Base-by-base conservation (phyloP, 2,329 filamentous ascomycete species). In the Calonectria pseudoturangicola region DNA sequence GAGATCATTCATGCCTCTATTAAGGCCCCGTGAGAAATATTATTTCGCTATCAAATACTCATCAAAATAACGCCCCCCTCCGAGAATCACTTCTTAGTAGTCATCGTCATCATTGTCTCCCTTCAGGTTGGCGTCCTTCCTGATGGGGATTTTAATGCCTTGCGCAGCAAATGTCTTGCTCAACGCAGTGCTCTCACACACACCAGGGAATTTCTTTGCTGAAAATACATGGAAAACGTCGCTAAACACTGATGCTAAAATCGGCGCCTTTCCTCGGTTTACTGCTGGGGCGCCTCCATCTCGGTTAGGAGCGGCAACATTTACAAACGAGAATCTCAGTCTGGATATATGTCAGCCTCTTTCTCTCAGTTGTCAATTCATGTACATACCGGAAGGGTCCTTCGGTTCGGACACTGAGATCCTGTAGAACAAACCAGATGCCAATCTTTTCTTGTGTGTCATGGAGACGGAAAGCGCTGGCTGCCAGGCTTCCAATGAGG, bases 191-290 rank as follows among this genome's bases (percentile, higher is more conserved):
- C 94, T 97, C 83, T 98, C 96, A 71, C 98, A 98, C 1, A 99
- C 97, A 48, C 97, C 97, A 0, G 97, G 97, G 84, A 99, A 99
- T 81, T 98, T 98, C 89, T 99, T 99, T 60, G 97, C 97, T 2
- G 95, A 98, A 85, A 93, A 98, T 36, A 99, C 97, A 67, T 95
- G 94, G 87, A 99, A 98, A 3, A 92, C 89, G 5, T 98, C 94
- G 60, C 94, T 97, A 85, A 96, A 98, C 79, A 92, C 93, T 10
- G 93, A 93, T 0, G 96, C 95, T 21, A 98, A 89, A 15, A 98
- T 93, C 0, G 94, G 94, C 0, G 94, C 94, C 74, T 92, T 92
- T 69, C 92, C 93, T 45, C 90, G 93, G 83, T 95, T 97, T 73
- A 97, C 87, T 4, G 79, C 81, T 21, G 86, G 80, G 6, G 84